Conservation (phyloP, 371 early-diverging fungal genomes). For the Entomophthora muscae region DNA sequence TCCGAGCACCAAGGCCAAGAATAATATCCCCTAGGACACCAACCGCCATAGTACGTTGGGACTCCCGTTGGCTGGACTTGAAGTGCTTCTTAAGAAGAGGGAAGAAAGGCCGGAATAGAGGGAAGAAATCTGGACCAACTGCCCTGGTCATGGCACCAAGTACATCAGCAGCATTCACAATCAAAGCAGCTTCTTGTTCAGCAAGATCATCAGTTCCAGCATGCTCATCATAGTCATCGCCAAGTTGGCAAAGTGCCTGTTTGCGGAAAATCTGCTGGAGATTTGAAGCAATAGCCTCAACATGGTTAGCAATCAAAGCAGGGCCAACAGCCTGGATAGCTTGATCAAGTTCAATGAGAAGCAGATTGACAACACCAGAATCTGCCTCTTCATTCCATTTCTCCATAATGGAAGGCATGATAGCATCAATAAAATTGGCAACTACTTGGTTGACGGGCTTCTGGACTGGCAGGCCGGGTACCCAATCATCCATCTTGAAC, state of each 20-base stretch:
- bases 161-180: constrained; percentile 64
- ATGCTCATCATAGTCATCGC: constrained; percentile 43
- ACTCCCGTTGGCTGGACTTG: constrained; percentile 28
- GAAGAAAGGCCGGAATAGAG: constrained; percentile 51
- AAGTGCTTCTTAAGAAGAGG: constrained; percentile 69
- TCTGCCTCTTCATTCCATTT: constrained; percentile 72
- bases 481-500: constrained; percentile 43
- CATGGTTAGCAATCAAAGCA: constrained; percentile 38
- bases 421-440: constrained; percentile 35
- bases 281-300: constrained; percentile 33
- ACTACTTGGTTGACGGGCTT: constrained; percentile 60
- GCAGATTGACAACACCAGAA: constrained; percentile 56
- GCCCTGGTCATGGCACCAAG: constrained; percentile 56
- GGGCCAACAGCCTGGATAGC: constrained; percentile 62
- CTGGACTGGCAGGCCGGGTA: constrained; percentile 42
- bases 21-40: constrained; percentile 74
- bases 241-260: constrained; percentile 56
- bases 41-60: constrained; percentile 78
- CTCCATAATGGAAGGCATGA: constrained; percentile 44
- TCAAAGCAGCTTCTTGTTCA: constrained; percentile 65
- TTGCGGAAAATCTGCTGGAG: constrained; percentile 54
- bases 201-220: constrained; percentile 67
- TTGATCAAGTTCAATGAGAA: constrained; percentile 48
- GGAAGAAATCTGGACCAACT: constrained; percentile 51
- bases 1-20: constrained; percentile 44